Evolutionary conservation across 2,329 filamentous ascomycete species (phyloP).

Genomic region (Tolypocladium amazonense): DNA sequence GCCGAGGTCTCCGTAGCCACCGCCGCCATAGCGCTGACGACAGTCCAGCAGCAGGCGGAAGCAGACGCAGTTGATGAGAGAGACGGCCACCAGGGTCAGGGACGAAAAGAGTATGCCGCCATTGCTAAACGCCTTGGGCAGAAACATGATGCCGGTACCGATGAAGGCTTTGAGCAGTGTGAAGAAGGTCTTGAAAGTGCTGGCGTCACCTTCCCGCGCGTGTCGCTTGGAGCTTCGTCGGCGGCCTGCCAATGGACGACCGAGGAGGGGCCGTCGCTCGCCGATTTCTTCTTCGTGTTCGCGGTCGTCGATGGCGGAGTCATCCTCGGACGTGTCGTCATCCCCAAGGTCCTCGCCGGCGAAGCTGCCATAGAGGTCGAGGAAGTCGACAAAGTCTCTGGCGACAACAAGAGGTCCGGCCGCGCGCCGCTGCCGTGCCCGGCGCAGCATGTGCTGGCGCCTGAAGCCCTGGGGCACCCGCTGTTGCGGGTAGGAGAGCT

Average conservation of each 20-base stretch:
- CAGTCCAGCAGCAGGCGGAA: conserved; percentile 64
- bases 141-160: conserved; percentile 72
- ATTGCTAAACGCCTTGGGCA: conserved; percentile 71
- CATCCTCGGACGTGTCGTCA: conserved; percentile 39
- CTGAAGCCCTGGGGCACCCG: conserved; percentile 37
- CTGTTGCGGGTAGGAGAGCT: conserved; percentile 25
- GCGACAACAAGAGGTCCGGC: conserved; percentile 43
- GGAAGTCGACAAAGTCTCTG: conserved; percentile 62
- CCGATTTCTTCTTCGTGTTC: conserved; percentile 26
- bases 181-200: conserved; percentile 65
- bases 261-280: conserved; percentile 48
- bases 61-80: conserved; percentile 56
- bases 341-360: conserved; percentile 60
- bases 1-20: conserved; percentile 62
- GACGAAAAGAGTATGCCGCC: conserved; percentile 68
- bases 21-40: conserved; percentile 51
- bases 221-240: conserved; percentile 38
- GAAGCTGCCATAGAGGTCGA: conserved; percentile 67
- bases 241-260: conserved; percentile 29
- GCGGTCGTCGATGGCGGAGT: conserved; percentile 40
- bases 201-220: conserved; percentile 47
- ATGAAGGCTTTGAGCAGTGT: conserved; percentile 71
- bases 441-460: conserved; percentile 26
- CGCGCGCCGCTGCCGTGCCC: conserved; percentile 26
- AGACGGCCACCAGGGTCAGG: conserved; percentile 54